A percentile compares a stretch with the other conserved stretches of the same genome.
Evolutionary conservation across 164 flowering plant species (phyloP).

Genomic region (Vitis rotundifolia): DNA sequence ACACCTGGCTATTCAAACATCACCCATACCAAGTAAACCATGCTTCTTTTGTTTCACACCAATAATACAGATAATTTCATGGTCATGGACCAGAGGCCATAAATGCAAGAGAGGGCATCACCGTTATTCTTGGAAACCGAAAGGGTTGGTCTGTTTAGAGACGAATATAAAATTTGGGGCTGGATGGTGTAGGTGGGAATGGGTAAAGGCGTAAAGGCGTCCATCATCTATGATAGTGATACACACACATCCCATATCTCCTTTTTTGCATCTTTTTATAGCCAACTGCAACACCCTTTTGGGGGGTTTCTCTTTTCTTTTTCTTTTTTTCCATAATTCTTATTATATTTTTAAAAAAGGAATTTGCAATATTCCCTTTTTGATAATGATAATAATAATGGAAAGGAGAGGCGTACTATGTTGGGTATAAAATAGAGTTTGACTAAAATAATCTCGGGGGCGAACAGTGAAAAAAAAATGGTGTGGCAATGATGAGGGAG

Average conservation of each 20-base stretch:
- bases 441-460: slow-evolving; percentile 30
- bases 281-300: not conserved
- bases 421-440: slow-evolving; percentile 29
- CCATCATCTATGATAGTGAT: slow-evolving; percentile 25
- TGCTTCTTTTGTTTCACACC: slow-evolving; percentile 16
- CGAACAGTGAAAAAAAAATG: slow-evolving; percentile 4
- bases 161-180: not conserved
- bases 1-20: not conserved
- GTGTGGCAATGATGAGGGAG: slow-evolving; percentile 47
- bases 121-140: slow-evolving; percentile 5
- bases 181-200: slow-evolving; percentile 4
- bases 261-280: slow-evolving; percentile 4
- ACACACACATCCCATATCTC: slow-evolving; percentile 19
- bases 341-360: not conserved
- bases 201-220: not conserved
- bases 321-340: not conserved
- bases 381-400: slow-evolving; percentile 4
- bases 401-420: slow-evolving; percentile 24
- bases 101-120: slow-evolving; percentile 9
- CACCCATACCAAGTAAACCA: not conserved
- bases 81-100: slow-evolving; percentile 16
- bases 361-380: not conserved
- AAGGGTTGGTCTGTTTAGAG: slow-evolving; percentile 18
- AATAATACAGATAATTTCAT: slow-evolving; percentile 7
- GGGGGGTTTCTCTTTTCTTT: not conserved